A percentile compares a stretch with the other conserved stretches of the same genome.
Evolutionary conservation across 257 asterid species (phyloP).

Genomic region (Jaltomata sinuosa): DNA sequence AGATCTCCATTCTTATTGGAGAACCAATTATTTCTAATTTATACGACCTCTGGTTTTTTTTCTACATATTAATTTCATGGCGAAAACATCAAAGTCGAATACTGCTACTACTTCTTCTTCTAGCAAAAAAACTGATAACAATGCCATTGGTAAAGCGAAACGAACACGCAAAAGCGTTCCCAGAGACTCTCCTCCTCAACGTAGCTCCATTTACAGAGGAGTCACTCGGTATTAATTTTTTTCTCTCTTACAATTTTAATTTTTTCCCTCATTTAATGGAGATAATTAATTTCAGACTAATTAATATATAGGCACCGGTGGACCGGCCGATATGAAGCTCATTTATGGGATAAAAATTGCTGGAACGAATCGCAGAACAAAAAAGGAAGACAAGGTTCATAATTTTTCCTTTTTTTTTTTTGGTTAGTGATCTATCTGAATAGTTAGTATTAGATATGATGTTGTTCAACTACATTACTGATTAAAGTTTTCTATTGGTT

Average conservation of each 20-base stretch:
- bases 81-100: conserved; percentile 46
- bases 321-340: conserved; percentile 98
- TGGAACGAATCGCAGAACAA: conserved; percentile 92
- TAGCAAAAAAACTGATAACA: neutral
- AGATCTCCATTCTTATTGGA: neutral
- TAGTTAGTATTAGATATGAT: neutral
- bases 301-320: conserved; percentile 63
- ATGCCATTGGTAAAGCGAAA: conserved; percentile 15
- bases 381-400: conserved; percentile 92
- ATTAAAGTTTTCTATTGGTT: neutral
- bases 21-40: neutral
- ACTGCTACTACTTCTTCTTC: neutral
- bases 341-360: conserved; percentile 94
- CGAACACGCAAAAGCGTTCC: conserved; percentile 63
- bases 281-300: neutral
- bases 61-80: conserved; percentile 39
- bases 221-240: conserved; percentile 59
- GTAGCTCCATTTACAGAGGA: conserved; percentile 85
- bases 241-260: neutral
- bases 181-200: conserved; percentile 72
- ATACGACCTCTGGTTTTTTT: neutral
- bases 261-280: neutral
- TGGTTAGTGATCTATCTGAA: neutral
- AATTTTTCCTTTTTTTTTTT: neutral
- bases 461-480: conserved; percentile 2